Base-by-base conservation (phyloP, 495 filamentous ascomycete genomes). In the Penicillium lividum region DNA sequence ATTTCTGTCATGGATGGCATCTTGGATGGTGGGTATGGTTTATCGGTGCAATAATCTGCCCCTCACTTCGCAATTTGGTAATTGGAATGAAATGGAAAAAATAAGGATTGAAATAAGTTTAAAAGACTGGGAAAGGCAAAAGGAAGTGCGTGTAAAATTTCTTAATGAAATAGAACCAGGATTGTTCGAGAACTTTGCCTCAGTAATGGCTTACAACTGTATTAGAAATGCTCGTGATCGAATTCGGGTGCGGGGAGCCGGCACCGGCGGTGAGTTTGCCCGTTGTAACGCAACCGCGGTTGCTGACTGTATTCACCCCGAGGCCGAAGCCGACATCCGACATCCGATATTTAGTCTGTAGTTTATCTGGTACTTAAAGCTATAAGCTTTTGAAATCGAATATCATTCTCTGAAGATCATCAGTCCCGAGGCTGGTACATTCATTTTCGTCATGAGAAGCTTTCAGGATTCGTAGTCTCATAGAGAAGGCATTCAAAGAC, bases 1-100 rank as follows among this genome's bases (percentile, higher is more conserved):
- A 67, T 54, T 10, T 77, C 69, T 43, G 72, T 70, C 22, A 68
- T 59, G 8, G 73, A 68, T 59, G 74, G 70, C 77, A 80, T 80
- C 28, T 51, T 64, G 67, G 22, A 50, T 45, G 25, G 33, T 40
- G 30, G 30, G 31, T 54, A 56, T 53, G 49, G 36, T 30, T 30
- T 49, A 44, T 51, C 31, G 44, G 52, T 9, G 56, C 25, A 16
- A 30, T 40, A 15, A 53, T 61, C 59, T 65, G 66, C 68, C 63
- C 66, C 63, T 68, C 66, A 63, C 54, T 60, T 58, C 61, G 53
- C 54, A 58, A 44, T 22, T 44, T 18, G 15, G 31, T 27, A 51
- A 27, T 52, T 55, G 28, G 27, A 31, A 29, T 16, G 7, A 18
- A n/a, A n/a, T n/a, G n/a, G n/a, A n/a, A 54, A 25, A 31, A 16